Conservation (phyloP, 2,329 filamentous ascomycete genomes). For the Fusarium protoensiforme region DNA sequence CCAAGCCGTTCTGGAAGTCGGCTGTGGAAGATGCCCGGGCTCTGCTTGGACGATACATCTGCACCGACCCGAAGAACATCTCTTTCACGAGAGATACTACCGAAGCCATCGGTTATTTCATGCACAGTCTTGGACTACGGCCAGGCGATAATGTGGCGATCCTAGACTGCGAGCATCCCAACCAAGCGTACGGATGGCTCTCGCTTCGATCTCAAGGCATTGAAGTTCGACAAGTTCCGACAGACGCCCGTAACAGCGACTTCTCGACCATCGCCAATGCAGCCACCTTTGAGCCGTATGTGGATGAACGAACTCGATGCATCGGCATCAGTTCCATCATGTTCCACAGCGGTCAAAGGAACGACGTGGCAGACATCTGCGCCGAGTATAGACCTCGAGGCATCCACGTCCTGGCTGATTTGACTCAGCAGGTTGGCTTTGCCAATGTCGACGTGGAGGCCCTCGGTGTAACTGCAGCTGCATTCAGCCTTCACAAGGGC, state of each 20-base stretch:
- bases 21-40: constrained; percentile 31
- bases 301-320: constrained; percentile 44
- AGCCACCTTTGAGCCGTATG: constrained; percentile 39
- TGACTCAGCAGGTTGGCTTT: constrained; percentile 50
- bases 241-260: background rate
- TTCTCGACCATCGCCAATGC: constrained; percentile 9
- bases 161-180: constrained; percentile 47
- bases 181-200: constrained; percentile 46
- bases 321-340: constrained; percentile 48
- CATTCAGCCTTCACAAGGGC: constrained; percentile 49
- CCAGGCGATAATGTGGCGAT: constrained; percentile 48
- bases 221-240: constrained; percentile 39
- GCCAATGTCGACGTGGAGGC: constrained; percentile 40
- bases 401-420: constrained; percentile 46
- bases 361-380: constrained; percentile 45
- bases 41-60: constrained; percentile 44
- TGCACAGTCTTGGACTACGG: constrained; percentile 34
- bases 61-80: constrained; percentile 37
- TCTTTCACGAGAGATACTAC: constrained; percentile 49
- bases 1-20: constrained; percentile 40
- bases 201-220: constrained; percentile 40
- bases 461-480: constrained; percentile 44
- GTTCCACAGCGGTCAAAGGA: constrained; percentile 48
- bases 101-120: constrained; percentile 45
- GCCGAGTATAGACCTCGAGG: constrained; percentile 37